A percentile compares a stretch with the other conserved stretches of the same genome.
Evolutionary conservation across 441 rosid genomes (phyloP).

Genomic region (Manihot esculenta): DNA sequence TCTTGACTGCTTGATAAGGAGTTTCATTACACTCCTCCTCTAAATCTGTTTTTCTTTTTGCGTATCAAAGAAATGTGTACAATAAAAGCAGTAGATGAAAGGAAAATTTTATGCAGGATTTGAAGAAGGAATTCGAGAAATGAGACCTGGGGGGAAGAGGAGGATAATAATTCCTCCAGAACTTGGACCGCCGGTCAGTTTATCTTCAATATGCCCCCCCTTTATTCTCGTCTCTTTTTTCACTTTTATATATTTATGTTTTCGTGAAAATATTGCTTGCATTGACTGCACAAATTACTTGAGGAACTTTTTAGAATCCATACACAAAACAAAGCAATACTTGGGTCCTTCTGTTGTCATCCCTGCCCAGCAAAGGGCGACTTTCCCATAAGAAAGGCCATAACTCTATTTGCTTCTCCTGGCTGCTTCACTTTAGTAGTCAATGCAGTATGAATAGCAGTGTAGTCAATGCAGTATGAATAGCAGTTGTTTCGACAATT

Average conservation of each 20-base stretch:
- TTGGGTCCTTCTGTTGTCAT: not conserved
- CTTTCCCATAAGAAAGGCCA: not conserved
- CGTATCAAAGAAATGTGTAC: not conserved
- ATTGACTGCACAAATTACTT: not conserved
- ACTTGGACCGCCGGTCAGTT: constrained; percentile 93
- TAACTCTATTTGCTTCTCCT: not conserved
- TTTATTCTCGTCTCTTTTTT: not conserved
- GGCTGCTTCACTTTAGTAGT: not conserved
- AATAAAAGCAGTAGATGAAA: not conserved
- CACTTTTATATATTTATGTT: not conserved
- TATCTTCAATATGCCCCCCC: constrained; percentile 3
- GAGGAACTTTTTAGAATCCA: not conserved
- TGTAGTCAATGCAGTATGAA: too few species aligned
- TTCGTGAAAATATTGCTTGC: not conserved
- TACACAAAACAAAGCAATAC: not conserved
- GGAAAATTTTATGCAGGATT: constrained; percentile 53
- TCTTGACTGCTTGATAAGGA: not conserved
- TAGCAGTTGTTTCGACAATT: too few species aligned
- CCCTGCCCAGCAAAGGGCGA: not conserved
- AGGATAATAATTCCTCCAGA: constrained; percentile 95
- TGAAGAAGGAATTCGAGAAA: constrained; percentile 83
- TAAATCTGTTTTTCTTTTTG: not conserved
- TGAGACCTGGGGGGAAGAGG: constrained; percentile 93
- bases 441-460: not conserved
- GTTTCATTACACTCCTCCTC: not conserved